Base-by-base conservation (phyloP, 768 basidiomycete species). In the Boletus rex-veris region DNA sequence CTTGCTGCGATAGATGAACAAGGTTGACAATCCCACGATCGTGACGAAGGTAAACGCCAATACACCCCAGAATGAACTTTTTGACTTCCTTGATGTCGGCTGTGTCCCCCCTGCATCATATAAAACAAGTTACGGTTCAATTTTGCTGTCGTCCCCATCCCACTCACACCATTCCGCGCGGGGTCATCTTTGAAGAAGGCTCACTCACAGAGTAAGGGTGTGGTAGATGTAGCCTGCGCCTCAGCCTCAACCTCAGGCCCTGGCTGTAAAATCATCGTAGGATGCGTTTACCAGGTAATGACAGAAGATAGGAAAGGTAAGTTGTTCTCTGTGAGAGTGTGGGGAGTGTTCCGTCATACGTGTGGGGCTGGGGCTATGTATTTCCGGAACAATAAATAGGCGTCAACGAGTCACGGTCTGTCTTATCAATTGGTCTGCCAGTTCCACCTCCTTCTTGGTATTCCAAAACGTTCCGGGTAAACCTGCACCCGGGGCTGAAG, bases 161-260 rank as follows among this genome's bases (percentile, higher is more conserved):
- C 33, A 35, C 14, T 35, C 33, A 35, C 14, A 35, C 33, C 33
- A 35, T 0, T 35, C 11, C n/a, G n/a, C 41, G 16, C 1, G 39
- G 28, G 19, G 15, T 15, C 35, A 31, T 33, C 11, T 19, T 37
- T 5, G 3, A 28, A 28, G n/a, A 7, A 45, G 5, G 19, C 31
- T 33, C 30, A 52, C 57, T 58, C 44, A 66, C 64, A 8, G 37
- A 66, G 62, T 21, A 66, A 43, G 3, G 64, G 62, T 1, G 65
- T 33, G 12, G 33, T 33, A n/a, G n/a, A n/a, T n/a, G n/a, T n/a
- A n/a, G n/a, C n/a, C 4, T 28, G 15, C 4, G 11, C 33, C 45
- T 43, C 18, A 37, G 26, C n/a, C 28, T 28, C 28, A 28, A 0
- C 12, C 33, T 35, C 33, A n/a, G 24, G 44, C 16, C 37, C 49